Conservation (phyloP, 805 yeast species). For the Cyberlindnera amylophila region DNA sequence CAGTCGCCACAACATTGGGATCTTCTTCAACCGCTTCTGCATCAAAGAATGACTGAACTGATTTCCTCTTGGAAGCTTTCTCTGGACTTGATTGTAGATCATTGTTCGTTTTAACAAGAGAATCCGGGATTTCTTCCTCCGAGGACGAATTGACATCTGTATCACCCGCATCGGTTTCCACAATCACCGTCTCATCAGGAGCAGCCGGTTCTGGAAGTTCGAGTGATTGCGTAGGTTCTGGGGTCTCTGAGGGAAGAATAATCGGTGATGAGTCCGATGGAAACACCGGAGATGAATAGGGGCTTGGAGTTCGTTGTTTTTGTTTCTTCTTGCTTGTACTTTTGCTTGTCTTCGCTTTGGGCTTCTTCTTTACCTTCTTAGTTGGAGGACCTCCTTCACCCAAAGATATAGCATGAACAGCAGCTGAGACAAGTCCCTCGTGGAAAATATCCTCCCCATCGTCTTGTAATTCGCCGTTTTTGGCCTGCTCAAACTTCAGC, state of each 20-base stretch:
- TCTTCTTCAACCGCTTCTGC: background rate
- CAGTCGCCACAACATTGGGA: background rate
- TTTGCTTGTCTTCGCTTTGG: background rate
- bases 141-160: too few species aligned
- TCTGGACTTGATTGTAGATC: background rate
- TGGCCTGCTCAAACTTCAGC: slow-evolving; percentile 11
- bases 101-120: background rate
- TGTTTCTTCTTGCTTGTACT: too few species aligned
- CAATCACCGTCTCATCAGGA: too few species aligned
- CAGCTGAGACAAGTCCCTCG: background rate
- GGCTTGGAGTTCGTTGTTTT: too few species aligned
- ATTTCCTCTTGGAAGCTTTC: background rate
- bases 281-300: too few species aligned
- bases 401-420: slow-evolving; percentile 1
- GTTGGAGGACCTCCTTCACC: background rate
- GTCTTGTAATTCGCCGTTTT: slow-evolving; percentile 19
- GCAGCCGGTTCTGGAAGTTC: too few species aligned
- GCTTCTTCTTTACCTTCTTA: background rate
- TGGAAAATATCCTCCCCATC: slow-evolving; percentile 20
- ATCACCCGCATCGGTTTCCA: too few species aligned
- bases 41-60: background rate
- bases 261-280: too few species aligned
- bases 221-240: too few species aligned
- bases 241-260: too few species aligned
- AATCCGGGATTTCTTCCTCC: background rate